Base-by-base conservation (phyloP, 1,284 basidiomycete species). In the Thecaphora thlaspeos region DNA sequence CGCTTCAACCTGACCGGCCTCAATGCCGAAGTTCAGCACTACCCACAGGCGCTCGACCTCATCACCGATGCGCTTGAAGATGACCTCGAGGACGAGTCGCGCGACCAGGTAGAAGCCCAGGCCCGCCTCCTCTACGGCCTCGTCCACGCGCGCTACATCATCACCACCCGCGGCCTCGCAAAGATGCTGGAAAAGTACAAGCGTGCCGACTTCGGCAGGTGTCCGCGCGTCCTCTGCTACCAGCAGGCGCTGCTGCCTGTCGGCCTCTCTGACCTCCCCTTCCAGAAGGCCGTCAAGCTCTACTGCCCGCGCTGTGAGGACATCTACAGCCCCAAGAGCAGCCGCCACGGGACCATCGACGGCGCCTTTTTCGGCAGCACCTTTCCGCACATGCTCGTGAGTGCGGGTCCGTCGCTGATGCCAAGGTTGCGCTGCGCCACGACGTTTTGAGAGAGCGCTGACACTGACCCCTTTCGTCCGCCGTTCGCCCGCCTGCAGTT, bases 1-100 rank as follows among this genome's bases (percentile, higher is more conserved):
- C 85, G 94, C 42, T 97, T 98, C 85, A 98, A 97, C 80, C 83
- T 98, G 51, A 98, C 94, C 0, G 94, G 95, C 2, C 83, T 97
- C 58, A 97, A 97, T 80, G 89, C 89, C 64, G 94, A 98, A 79
- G 91, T 97, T 8, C 86, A 91, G 62, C 91, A 96, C 80, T 98
- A 97, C 74, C 82, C 88, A 2, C 88, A 95, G 71, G 94, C 94
- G 0, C 82, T 98, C 48, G 94, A 98, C 78, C 83, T 97, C 53
- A 96, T 98, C 66, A 97, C 93, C 4, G 75, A 77, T 56, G 70
- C 75, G 26, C 51, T 76, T n/a, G 73, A 77, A 32, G 74, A 76
- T 22, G 67, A 70, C 22, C 52, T 77, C 15, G 70, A 68, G 21
- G 72, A 76, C 22, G 65, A 69, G 4, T 55, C 62, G 40, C 54